Base-by-base conservation (phyloP, 179 eudicot genomes). In the Amaranthus tricolor region DNA sequence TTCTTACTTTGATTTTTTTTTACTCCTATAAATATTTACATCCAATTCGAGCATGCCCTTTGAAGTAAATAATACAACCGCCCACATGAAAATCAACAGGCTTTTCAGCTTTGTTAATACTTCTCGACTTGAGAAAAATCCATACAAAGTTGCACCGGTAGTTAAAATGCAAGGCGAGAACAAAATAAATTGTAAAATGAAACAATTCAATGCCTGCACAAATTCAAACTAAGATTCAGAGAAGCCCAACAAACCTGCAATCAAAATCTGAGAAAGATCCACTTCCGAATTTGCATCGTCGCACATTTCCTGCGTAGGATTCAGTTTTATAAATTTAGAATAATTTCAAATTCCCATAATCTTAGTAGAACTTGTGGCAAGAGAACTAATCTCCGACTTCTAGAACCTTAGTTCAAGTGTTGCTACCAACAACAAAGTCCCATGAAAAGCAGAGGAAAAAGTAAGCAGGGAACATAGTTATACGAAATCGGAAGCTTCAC, bases 231-330 rank as follows among this genome's bases (percentile, higher is more conserved):
- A 20, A 24, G 24, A 54, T 13, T 53, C 19, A 44, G 24, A 56
- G 51, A 6, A 53, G 54, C n/a, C 24, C 0, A 54, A 68, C 84
- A 60, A 52, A 89, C 98, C 93, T 78, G 88, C 83, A 72, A 70
- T 71, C 52, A 94, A 81, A 49, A 94, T 90, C 76, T 94, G 84
- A 77, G 77, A 86, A 83, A 94, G 98, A 89, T 94, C 98, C 49
- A 84, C 86, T 20, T 90, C 89, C 13, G 85, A 84, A 74, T 78
- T 80, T 11, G 74, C 82, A 71, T 78, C 83, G 71, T 83, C 84
- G 57, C 84, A 82, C 77, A 67, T 84, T 57, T 81, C 74, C 80
- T 86, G 86, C 78, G 74, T 83, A 67, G 43, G 17, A 61, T 19
- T 14, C 53, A 31, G 40, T 31, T 31, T 31, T 31, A 31, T 31